Base-by-base conservation (phyloP, 2,329 filamentous ascomycete genomes). In the Fusarium dlaminii region DNA sequence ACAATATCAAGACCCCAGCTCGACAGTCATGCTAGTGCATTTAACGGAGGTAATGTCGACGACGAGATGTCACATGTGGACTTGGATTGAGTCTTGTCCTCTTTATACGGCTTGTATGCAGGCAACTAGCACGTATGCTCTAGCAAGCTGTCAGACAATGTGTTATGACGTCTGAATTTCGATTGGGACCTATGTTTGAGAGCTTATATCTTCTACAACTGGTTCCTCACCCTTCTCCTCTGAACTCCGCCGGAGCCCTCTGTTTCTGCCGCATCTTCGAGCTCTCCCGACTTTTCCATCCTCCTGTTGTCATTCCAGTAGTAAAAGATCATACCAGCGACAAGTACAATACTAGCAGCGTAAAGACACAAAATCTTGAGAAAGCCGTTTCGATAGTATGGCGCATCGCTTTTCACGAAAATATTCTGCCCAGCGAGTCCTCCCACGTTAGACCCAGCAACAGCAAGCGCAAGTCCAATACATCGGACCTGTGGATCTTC, bases 261-360 rank as follows among this genome's bases (percentile, higher is more conserved):
- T 24, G 8, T 32, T 24, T 24, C 22, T 3, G 15, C 0, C 0
- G 15, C 24, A 17, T 55, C 34, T 14, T 30, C 51, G 6, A 30
- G 20, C 0, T 29, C 51, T 6, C 11, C 24, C 0, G 34, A 36
- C 27, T 24, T 66, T 8, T 37, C 32, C 51, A 67, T 43, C 15
- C 12, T 67, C 1, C 51, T 45, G 0, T 67, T 67, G 1, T 67
- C 62, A n/a, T 60, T 51, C 64, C 64, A 67, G 11, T 67, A 67
- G 8, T 59, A 67, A 3, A 66, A 22, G 24, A 59, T 67, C 64
- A 67, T 67, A 4, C 62, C 64, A 9, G 64, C 37, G 5, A 67
- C 57, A 3, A 67, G 64, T 4, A 66, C 14, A 39, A 67, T 66
- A 11, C 64, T 67, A 3, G 30, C 51, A 4, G 64, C 64, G 15